Evolutionary conservation across 805 yeast genomes (phyloP).

Genomic region (Suhomyces sp.): DNA sequence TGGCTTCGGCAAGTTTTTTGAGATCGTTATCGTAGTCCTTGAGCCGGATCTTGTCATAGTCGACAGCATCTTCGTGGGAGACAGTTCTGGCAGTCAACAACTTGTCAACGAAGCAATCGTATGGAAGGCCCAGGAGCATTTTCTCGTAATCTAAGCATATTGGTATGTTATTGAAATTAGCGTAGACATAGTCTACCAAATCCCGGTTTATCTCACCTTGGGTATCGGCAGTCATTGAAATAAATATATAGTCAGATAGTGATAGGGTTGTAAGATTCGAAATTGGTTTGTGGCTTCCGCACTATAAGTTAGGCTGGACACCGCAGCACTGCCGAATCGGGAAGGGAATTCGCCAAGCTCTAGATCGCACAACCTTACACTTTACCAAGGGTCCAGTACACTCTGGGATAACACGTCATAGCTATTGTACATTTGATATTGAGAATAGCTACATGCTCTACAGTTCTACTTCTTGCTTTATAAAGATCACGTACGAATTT

Average conservation of each 20-base stretch:
- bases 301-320: neutral
- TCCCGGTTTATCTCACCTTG: slow-evolving; percentile 24
- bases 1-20: slow-evolving; percentile 30
- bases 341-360: neutral
- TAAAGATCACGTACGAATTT: neutral
- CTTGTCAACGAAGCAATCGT: slow-evolving; percentile 32
- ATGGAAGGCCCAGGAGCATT: slow-evolving; percentile 54
- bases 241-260: neutral
- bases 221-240: neutral
- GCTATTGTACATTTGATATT: too few species aligned
- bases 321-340: neutral
- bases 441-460: neutral
- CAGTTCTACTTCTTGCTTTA: neutral
- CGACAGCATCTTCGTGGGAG: slow-evolving; percentile 35
- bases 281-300: neutral
- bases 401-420: too few species aligned
- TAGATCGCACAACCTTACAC: neutral
- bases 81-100: slow-evolving; percentile 26
- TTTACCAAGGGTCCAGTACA: too few species aligned
- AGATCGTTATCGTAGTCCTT: slow-evolving; percentile 28
- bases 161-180: slow-evolving; percentile 33
- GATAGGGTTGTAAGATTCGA: neutral
- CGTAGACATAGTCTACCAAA: slow-evolving; percentile 33
- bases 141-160: slow-evolving; percentile 46
- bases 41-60: slow-evolving; percentile 32